Evolutionary conservation across 371 early-diverging fungal genomes (phyloP), one percentile per base, ranked within the genome.

Genomic region (Syncephalis plumigaleata): DNA sequence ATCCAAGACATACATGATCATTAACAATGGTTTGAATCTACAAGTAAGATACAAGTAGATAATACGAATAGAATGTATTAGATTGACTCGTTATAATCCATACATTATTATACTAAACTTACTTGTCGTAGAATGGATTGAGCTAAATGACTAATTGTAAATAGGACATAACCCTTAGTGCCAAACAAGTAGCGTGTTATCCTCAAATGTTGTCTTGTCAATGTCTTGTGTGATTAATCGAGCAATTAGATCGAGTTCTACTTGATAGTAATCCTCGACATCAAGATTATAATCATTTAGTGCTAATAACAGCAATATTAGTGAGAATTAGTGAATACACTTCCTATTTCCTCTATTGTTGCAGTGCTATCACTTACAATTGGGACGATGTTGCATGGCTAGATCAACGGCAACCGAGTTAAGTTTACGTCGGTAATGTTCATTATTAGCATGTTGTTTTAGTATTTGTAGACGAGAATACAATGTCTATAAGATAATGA

Each of bases 191-290:
- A 73, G 3, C 96, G 78, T 26, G 40, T 76, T 70, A 51, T 99
- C 98, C 56, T 99, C 99, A 76, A 83, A 99, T 37, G 66, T 67
- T 26, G 64, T 63, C 26, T 71, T 61, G 23, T 98, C 98, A 48
- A 96, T 63, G 20, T 87, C 84, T 27, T 78, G 80, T 50, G 74
- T 77, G 58, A 94, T 64, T 49, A 86, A 79, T 42, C 77, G 75
- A 56, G 73, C 73, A 22, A 91, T 74, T 31, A 84, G 56, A 39
- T 78, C 77, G 40, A 92, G 57, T 15, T 95, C 63, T 21, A 80
- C 74, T 24, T 57, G 44, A 59, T 87, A 93, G 45, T 77, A 81
- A 46, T 87, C 83, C 4, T 61, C 62, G 9, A 64, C 47, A 50
- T 69, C 70, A 31, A 31, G 4, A 31, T 31, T 11, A 20, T 71